Conservation (phyloP, 2,329 filamentous ascomycete species). For the Phaeosphaeria sp. region DNA sequence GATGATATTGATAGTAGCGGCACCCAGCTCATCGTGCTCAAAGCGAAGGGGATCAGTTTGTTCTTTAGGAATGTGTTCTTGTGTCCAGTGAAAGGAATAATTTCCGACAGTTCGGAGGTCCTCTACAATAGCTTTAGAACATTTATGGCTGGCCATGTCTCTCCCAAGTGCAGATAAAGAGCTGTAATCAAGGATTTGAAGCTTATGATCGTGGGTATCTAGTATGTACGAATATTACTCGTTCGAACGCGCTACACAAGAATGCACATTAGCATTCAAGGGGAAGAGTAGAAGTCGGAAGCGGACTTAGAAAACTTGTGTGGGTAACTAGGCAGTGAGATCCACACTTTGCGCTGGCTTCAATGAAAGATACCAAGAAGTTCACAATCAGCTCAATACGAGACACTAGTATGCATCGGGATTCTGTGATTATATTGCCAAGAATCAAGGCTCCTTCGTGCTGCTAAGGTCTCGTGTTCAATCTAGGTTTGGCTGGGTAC, state of each 20-base stretch:
- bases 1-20: conserved; percentile 2
- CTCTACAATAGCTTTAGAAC: background rate
- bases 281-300: background rate
- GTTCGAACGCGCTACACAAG: background rate
- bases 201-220: background rate
- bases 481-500: background rate
- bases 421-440: background rate
- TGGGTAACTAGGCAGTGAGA: background rate
- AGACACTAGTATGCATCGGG: background rate
- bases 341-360: background rate
- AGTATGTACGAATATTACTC: background rate
- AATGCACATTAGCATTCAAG: background rate
- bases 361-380: background rate
- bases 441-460: background rate
- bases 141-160: conserved; percentile 2
- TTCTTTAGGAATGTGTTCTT: conserved; percentile 4
- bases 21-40: conserved; percentile 5
- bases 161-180: background rate
- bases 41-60: background rate
- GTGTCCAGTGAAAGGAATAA: conserved; percentile 4
- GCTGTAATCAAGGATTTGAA: background rate
- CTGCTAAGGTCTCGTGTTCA: background rate
- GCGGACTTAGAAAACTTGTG: background rate
- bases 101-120: conserved; percentile 3
- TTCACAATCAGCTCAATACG: background rate